Base-by-base conservation (phyloP, 805 yeast species). In the Pichia manshurica region DNA sequence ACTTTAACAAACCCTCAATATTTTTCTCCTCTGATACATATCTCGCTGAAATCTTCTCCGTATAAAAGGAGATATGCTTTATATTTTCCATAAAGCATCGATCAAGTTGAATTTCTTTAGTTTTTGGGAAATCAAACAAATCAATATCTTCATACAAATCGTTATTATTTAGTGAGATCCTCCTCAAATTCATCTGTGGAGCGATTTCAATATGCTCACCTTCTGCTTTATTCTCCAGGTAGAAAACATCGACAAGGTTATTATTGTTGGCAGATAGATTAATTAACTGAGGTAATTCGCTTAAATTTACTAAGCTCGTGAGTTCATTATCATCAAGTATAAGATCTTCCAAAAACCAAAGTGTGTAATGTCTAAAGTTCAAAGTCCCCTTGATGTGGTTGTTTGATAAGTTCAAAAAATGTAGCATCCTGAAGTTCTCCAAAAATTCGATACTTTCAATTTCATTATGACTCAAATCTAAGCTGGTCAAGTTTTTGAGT, bases 81-180 rank as follows among this genome's bases (percentile, higher is more conserved):
- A 67, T 23, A 0, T 51, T 39, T 6, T 49, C 49, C 13, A 74
- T 50, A 5, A 56, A 50, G 49, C 62, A 63, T 4, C 78, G 73
- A 54, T 77, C 81, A 15, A 74, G 55, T 36, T 75, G 62, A 34
- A 78, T 57, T 4, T 67, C 69, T 41, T 77, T 62, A 51, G 78
- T 63, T 29, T 51, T 59, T 0, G 76, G 74, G 46, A 64, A 69
- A 9, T 52, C 37, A 1, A 52, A 52, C 16, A 74, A 52, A 44
- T 70, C 64, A 16, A 54, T 13, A n/a, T 7, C 29, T 3, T 36
- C 36, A 12, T n/a, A 10, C 7, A 48, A 16, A 19, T 42, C 16
- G 36, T 53, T 53, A 13, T 44, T 44, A 37, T 41, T 53, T 10
- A 53, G 21, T 22, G 40, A 42, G 4, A 53, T 29, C 22, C 50